Evolutionary conservation across 441 rosid species (phyloP).

Genomic region (Bruguiera hainesii): DNA sequence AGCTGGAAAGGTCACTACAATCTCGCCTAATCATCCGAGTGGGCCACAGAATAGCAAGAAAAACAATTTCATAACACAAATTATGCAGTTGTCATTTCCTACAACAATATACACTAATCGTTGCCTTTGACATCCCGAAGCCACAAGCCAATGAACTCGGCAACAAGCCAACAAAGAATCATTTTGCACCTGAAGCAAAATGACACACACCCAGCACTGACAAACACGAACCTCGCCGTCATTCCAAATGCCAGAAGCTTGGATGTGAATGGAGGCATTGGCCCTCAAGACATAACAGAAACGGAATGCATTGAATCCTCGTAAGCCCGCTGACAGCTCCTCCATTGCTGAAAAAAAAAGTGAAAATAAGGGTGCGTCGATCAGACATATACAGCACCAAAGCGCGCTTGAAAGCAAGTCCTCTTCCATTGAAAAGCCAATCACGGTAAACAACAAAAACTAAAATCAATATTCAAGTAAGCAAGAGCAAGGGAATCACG

Average conservation of each 20-base stretch:
- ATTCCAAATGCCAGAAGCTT: not conserved
- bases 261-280: constrained; percentile 12
- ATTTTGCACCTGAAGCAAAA: constrained; percentile 9
- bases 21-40: no score
- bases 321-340: constrained; percentile 1
- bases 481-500: constrained; percentile 24
- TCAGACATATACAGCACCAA: not conserved
- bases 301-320: constrained; percentile 14
- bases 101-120: not conserved
- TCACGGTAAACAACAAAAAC: constrained; percentile 11
- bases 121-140: constrained; percentile 10
- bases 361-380: not conserved
- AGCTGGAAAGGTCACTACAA: no score
- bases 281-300: not conserved
- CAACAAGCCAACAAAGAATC: constrained; percentile 13
- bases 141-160: constrained; percentile 12
- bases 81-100: not conserved
- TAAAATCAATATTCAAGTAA: constrained; percentile 1
- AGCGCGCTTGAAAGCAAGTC: not conserved
- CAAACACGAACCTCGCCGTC: not conserved
- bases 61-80: not conserved
- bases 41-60: not conserved
- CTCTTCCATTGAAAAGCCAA: not conserved
- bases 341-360: constrained; percentile 15
- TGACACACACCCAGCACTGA: constrained; percentile 1